These are phyloP conservation scores for Mycena leptocephala DNA, from an alignment of 768 basidiomycete species.

Conservation along the genomic window DNA sequence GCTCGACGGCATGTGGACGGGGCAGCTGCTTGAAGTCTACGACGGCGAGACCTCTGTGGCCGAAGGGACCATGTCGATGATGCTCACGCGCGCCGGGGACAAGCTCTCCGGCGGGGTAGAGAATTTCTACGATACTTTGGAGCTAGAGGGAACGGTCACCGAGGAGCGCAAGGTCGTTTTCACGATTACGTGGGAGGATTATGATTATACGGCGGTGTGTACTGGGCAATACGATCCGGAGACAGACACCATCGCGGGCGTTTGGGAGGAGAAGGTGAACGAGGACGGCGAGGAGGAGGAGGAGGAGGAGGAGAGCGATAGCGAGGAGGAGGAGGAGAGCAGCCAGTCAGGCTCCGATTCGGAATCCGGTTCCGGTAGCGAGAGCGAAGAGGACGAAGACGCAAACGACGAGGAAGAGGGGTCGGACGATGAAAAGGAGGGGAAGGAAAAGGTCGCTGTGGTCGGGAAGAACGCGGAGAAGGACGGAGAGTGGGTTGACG, in stretches of 20 bases:
- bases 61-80: slow-evolving; percentile 20
- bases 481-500: not conserved
- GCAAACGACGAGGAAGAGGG: not conserved
- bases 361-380: not conserved
- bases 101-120: slow-evolving; percentile 21
- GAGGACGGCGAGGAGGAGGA: not conserved
- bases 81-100: slow-evolving; percentile 19
- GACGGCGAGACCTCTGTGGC: not conserved
- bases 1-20: slow-evolving; percentile 29
- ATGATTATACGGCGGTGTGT: slow-evolving; percentile 8
- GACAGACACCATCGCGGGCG: slow-evolving; percentile 18
- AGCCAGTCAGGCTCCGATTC: not conserved
- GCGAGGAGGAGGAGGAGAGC: not conserved
- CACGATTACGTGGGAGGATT: slow-evolving; percentile 25
- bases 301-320: not conserved
- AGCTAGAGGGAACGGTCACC: slow-evolving; percentile 17
- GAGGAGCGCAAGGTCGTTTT: slow-evolving; percentile 13
- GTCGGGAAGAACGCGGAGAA: not conserved
- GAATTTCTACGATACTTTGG: slow-evolving; percentile 5
- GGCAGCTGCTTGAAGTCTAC: not conserved
- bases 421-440: not conserved
- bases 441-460: not conserved
- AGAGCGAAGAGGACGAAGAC: not conserved
- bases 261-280: slow-evolving; percentile 3
- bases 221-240: slow-evolving; percentile 26